phyloP scores from a whole-genome alignment of 768 basidiomycete species.

The Roridomyces roridus region DNA sequence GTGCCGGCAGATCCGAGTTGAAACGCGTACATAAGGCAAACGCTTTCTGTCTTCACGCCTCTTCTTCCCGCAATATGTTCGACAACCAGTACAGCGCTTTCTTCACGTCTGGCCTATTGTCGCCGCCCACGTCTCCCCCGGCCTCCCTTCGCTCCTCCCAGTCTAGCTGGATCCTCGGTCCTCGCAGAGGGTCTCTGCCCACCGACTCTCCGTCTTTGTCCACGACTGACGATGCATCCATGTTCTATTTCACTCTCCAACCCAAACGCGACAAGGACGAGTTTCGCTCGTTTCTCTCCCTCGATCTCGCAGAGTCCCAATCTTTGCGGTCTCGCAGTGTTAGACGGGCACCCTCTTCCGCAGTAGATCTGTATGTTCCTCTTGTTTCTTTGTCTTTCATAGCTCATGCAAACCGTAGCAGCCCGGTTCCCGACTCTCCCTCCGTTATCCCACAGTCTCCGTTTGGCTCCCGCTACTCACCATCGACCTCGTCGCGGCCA shows the following conservation, averaged over 20 bases:
- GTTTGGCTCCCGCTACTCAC: conserved; percentile 1
- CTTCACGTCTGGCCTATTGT: conserved; percentile 49
- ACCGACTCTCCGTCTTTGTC: conserved; percentile 22
- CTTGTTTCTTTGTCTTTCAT: neutral
- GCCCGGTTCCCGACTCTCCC: conserved; percentile 12
- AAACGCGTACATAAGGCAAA: too few relatives aligned
- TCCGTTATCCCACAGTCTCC: conserved; percentile 11
- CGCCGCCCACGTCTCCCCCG: conserved; percentile 30
- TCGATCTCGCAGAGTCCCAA: conserved; percentile 52
- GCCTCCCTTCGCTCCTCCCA: conserved; percentile 8
- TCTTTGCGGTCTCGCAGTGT: conserved; percentile 34
- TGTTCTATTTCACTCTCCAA: conserved; percentile 45
- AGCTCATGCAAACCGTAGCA: neutral
- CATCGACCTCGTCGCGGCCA: conserved; percentile 18
- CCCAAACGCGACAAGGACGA: conserved; percentile 34
- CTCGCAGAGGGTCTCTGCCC: conserved; percentile 26
- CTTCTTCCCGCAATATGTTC: too few relatives aligned
- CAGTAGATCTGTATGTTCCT: conserved; percentile 9
- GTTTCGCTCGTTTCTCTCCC: conserved; percentile 53
- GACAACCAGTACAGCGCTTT: conserved; percentile 41
- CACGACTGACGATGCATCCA: conserved; percentile 30
- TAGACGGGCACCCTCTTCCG: conserved; percentile 33
- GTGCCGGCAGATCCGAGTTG: too few relatives aligned
- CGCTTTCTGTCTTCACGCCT: too few relatives aligned
- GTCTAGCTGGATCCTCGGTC: conserved; percentile 14